Evolutionary conservation across 768 basidiomycete genomes (phyloP), one percentile per base, ranked within the genome.

Genomic region (Boletus sp.): DNA sequence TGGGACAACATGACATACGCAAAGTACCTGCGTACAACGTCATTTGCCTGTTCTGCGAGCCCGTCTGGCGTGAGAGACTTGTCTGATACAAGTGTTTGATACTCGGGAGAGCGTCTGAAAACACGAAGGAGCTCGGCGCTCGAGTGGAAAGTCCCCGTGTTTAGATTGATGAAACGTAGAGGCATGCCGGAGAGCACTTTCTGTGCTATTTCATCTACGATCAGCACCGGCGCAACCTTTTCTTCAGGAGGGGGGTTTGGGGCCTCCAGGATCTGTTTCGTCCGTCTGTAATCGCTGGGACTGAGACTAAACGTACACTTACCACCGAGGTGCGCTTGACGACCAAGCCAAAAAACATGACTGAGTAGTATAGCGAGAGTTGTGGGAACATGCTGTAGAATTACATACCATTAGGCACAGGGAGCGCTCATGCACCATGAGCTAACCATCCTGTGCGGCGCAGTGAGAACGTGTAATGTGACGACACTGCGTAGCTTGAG

Each of bases 1-100:
- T 67, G 66, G 1, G 66, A 67, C 41, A 67, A 33, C 66, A 67
- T 69, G 41, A 53, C 59, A 27, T 67, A 67, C 1, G 58, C 65
- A 55, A 67, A 67, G 53, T 61, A 66, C 25, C 41, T 55, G 52
- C 52, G 61, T 50, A 58, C 37, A 10, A 61, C 57, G 4, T 41
- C 50, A 1, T 58, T 46, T 17, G 60, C 64, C 25, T 39, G 55
- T 15, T 65, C 61, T 4, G 45, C 51, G n/a, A 60, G 53, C 1
- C 38, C 50, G 23, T 54, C 57, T 7, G 32, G 40, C 7, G 55
- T 41, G 43, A 55, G 46, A 30, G 43, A 37, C n/a, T 33, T 50
- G 37, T 51, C 51, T 2, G 55, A 55, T 2, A 61, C 10, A n/a
- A 66, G 64, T 1, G 54, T 15, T 23, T 50, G 46, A 27, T 54